Base-by-base conservation (phyloP, 2,329 filamentous ascomycete genomes). In the Ophiostoma montium region DNA sequence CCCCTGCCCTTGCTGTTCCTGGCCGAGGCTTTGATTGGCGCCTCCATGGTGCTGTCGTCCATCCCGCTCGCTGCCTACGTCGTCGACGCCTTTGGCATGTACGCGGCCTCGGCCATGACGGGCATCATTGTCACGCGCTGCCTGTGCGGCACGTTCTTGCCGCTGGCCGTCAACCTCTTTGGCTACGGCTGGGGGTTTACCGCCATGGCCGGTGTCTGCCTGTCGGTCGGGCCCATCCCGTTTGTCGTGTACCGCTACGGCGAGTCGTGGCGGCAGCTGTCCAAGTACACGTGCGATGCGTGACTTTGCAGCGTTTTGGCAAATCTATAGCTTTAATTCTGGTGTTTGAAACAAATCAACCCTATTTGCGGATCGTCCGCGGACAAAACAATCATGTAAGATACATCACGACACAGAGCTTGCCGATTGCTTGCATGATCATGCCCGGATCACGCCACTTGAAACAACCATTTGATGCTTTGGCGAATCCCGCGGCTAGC, bases 81-180 rank as follows among this genome's bases (percentile, higher is more conserved):
- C 0, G 74, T 78, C 2, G 75, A 79, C 52, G 72, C 74, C 0
- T 75, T 71, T 50, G 72, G 74, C 0, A 51, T 73, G 6, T 78
- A 74, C 55, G 70, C 74, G 1, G 75, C 75, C 0, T 76, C 72
- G 11, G 74, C 74, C 2, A 67, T 78, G 63, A 78, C 75, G 0
- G 73, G 70, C 0, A 57, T 78, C 5, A 75, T 79, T 50, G 71
- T 78, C 1, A 67, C 67, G 1, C 64, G 75, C 35, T 78, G 74
- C 51, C 60, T 80, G 0, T 68, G 71, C 60, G 70, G 75, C 3
- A 78, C 76, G 0, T 72, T 80, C 38, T 54, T 80, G 30, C 77
- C 77, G 0, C 62, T 80, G 41, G 60, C 66, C 0, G 67, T 70
- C 0, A 65, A 67, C 8, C 51, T 49, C 0, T 63, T 76, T 13